Conservation (phyloP, 345 rosid genomes). For the Erucastrum elatum region DNA sequence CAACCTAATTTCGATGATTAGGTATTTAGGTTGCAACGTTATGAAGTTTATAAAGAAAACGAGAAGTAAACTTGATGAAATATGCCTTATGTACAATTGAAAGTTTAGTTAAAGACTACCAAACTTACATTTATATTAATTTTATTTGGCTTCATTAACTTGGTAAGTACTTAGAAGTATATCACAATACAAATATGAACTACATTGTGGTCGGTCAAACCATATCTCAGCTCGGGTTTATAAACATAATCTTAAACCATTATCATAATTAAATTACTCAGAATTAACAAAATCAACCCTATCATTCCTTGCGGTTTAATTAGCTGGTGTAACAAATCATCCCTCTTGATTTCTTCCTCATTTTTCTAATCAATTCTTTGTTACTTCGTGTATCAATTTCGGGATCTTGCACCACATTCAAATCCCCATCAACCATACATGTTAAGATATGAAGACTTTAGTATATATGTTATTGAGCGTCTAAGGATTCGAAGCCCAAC, state of each 20-base stretch:
- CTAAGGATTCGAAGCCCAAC: slow-evolving; percentile 17
- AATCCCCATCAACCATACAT: background rate
- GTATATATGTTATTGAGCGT: slow-evolving; percentile 8
- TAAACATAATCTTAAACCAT: slow-evolving; percentile 20
- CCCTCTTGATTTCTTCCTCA: slow-evolving; percentile 22
- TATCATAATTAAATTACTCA: background rate
- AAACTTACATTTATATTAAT: background rate
- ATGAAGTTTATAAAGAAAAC: background rate
- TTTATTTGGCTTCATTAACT: background rate
- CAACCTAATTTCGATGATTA: background rate
- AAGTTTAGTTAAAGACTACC: background rate
- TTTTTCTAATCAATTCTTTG: slow-evolving; percentile 21
- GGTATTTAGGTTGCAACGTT: background rate
- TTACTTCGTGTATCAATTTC: slow-evolving; percentile 20
- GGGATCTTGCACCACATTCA: slow-evolving; percentile 16
- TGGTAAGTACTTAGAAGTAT: background rate
- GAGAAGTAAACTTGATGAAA: background rate
- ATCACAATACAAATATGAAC: background rate
- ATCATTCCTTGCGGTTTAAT: slow-evolving; percentile 21
- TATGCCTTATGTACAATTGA: background rate
- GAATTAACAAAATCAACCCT: background rate
- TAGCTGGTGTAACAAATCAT: slow-evolving; percentile 35
- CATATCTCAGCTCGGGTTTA: slow-evolving; percentile 6
- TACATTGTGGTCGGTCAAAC: slow-evolving; percentile 9
- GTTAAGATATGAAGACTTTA: background rate